Evolutionary conservation across 2,329 filamentous ascomycete species (phyloP).

Genomic region (Ramularia endophylla): DNA sequence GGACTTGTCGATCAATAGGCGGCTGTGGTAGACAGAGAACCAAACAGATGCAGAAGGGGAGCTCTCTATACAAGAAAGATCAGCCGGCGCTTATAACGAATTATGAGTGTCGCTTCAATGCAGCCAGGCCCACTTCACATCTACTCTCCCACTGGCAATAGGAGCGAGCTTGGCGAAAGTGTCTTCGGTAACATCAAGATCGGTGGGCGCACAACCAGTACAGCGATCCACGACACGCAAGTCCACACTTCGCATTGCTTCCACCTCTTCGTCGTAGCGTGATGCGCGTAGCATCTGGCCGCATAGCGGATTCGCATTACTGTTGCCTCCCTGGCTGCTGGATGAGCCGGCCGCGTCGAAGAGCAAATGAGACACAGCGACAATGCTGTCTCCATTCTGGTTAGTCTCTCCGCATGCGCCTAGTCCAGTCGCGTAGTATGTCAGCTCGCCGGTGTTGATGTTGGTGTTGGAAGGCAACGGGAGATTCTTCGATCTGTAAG

Average conservation of each 20-base stretch:
- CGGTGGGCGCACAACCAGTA: constrained; percentile 41
- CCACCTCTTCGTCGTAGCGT: constrained; percentile 43
- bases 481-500: constrained; percentile 35
- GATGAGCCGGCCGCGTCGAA: constrained; percentile 57
- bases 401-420: constrained; percentile 64
- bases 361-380: constrained; percentile 58
- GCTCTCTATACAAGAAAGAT: too few relatives aligned
- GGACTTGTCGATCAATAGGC: too few relatives aligned
- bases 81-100: too few relatives aligned
- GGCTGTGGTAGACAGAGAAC: too few relatives aligned
- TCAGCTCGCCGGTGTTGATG: constrained; percentile 58
- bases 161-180: constrained; percentile 44
- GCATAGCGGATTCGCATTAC: constrained; percentile 63
- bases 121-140: constrained; percentile 31
- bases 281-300: constrained; percentile 59
- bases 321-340: constrained; percentile 31
- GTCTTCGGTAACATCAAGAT: constrained; percentile 47
- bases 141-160: constrained; percentile 25
- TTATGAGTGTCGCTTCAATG: too few relatives aligned
- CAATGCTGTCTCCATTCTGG: constrained; percentile 52
- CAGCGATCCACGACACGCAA: constrained; percentile 66
- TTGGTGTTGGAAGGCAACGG: constrained; percentile 48
- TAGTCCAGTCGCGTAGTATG: constrained; percentile 61
- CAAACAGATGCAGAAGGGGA: too few relatives aligned
- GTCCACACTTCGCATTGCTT: constrained; percentile 47